Evolutionary conservation across 2,329 filamentous ascomycete genomes (phyloP).

Genomic region (Knoxdaviesia proteae): DNA sequence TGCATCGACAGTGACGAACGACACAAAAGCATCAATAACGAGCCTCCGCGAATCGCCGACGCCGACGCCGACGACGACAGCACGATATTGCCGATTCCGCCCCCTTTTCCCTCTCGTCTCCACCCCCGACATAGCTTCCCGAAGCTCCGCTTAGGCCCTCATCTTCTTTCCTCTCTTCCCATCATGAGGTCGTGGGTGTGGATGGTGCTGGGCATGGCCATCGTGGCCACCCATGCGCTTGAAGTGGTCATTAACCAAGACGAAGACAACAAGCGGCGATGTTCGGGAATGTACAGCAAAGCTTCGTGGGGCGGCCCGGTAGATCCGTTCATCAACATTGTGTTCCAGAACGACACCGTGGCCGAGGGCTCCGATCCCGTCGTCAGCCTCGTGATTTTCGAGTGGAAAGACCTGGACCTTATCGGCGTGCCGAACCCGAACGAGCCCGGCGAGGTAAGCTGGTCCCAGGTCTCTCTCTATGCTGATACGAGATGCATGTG

Average conservation of each 20-base stretch:
- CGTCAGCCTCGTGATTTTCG: constrained; percentile 75
- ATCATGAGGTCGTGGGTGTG: constrained; percentile 35
- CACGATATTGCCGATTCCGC: too few species aligned
- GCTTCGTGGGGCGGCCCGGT: constrained; percentile 71
- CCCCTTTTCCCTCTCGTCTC: too few species aligned
- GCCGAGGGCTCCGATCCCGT: constrained; percentile 44
- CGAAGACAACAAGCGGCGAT: constrained; percentile 61
- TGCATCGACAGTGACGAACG: too few species aligned
- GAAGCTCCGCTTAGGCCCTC: constrained; percentile 3
- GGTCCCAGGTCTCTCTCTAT: not conserved
- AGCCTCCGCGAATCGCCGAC: too few species aligned
- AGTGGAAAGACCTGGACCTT: constrained; percentile 70
- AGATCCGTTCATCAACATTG: constrained; percentile 75
- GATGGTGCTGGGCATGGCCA: constrained; percentile 30
- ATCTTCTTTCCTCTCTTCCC: constrained; percentile 2
- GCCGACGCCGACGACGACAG: too few species aligned
- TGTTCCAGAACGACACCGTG: constrained; percentile 43
- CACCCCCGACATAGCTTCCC: not conserved
- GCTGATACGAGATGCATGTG: constrained; percentile 28
- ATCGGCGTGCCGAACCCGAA: constrained; percentile 47
- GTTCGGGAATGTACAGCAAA: constrained; percentile 80
- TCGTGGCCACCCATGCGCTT: constrained; percentile 31
- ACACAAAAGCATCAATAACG: too few species aligned
- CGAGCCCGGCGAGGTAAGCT: constrained; percentile 30
- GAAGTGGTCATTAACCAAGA: constrained; percentile 46